phyloP scores from a whole-genome alignment of 163 green algal genomes.

The Chloroidium sp. region DNA sequence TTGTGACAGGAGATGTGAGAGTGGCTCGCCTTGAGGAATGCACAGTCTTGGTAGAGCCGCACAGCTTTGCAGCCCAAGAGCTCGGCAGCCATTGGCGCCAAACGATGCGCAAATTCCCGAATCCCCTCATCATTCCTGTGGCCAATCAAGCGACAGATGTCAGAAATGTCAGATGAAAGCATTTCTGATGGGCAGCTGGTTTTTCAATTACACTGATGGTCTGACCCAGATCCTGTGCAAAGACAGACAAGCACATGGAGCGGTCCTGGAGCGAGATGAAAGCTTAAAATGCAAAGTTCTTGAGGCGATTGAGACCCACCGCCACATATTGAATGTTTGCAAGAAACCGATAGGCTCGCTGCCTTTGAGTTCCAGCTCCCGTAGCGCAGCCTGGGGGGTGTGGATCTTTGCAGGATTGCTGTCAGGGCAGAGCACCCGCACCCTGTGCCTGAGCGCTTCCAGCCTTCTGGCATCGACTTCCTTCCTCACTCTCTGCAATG shows the following conservation, averaged over 20 bases:
- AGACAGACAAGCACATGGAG: no score
- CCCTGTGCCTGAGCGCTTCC: slow-evolving; percentile 2
- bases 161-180: background rate
- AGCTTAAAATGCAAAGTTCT: background rate
- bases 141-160: background rate
- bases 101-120: background rate
- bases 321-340: slow-evolving; percentile 7
- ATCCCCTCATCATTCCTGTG: background rate
- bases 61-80: background rate
- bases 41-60: slow-evolving; percentile 38
- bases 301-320: background rate
- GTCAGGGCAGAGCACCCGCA: background rate
- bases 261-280: no score
- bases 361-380: background rate
- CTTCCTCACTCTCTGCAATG: background rate
- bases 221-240: background rate
- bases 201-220: background rate
- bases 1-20: background rate
- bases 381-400: background rate
- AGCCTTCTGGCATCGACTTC: background rate
- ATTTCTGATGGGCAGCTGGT: background rate
- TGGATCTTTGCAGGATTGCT: background rate
- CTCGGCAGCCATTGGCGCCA: background rate
- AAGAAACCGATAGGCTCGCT: slow-evolving; percentile 3
- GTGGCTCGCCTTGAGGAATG: slow-evolving; percentile 42